Conservation (phyloP, 2,329 filamentous ascomycete species). For the Colletotrichum limetticola region DNA sequence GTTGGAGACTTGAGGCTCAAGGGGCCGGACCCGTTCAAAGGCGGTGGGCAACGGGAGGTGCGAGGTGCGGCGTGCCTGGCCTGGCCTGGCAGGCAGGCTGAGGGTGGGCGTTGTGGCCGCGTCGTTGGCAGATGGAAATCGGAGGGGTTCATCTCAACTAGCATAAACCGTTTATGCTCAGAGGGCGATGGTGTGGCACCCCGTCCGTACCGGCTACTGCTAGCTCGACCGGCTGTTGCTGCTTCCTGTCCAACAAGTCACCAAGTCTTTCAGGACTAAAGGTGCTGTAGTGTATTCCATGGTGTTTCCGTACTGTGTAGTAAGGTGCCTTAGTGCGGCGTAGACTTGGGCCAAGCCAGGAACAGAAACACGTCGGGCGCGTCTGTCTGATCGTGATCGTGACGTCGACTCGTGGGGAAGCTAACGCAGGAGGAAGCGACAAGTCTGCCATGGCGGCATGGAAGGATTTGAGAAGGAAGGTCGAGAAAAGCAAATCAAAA, state of each 20-base stretch:
- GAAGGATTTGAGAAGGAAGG: conserved; percentile 5
- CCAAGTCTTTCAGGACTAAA: not conserved
- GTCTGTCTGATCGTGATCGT: conserved; percentile 14
- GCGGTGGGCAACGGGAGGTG: conserved; percentile 13
- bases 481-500: not conserved
- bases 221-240: not conserved
- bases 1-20: conserved; percentile 29
- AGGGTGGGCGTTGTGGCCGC: not conserved
- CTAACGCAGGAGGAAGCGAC: conserved; percentile 15
- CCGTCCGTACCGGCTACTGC: not conserved
- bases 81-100: not conserved
- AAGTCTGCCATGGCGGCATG: not conserved
- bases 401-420: conserved; percentile 15
- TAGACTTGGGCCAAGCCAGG: conserved; percentile 23
- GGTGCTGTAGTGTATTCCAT: not conserved
- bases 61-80: conserved; percentile 10
- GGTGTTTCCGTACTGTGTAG: not conserved
- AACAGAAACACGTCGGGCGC: conserved; percentile 1
- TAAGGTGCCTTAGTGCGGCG: not conserved
- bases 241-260: not conserved
- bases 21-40: conserved; percentile 16
- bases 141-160: conserved; percentile 23
- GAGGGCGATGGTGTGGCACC: not conserved
- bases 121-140: conserved; percentile 3
- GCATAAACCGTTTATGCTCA: conserved; percentile 19